Evolutionary conservation across 805 yeast species (phyloP).

Genomic region (Kodamaea laetipori): DNA sequence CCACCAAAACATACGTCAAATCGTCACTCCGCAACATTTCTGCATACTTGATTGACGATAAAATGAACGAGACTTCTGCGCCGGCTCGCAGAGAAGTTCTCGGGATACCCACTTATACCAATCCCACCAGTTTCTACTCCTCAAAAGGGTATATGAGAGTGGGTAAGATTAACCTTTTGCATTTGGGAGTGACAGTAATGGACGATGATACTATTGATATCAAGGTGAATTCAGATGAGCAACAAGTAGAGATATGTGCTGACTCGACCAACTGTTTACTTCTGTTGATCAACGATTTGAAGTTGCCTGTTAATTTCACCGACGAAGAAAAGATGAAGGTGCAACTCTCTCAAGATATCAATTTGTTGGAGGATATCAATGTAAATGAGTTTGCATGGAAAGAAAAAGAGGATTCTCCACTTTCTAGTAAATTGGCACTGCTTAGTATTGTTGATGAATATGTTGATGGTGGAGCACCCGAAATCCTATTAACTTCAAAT

Average conservation of each 20-base stretch:
- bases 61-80: constrained; percentile 14
- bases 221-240: constrained; percentile 50
- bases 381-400: constrained; percentile 7
- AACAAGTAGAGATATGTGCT: constrained; percentile 66
- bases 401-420: constrained; percentile 1
- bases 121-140: constrained; percentile 42
- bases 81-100: constrained; percentile 1
- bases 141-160: constrained; percentile 56
- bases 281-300: constrained; percentile 70
- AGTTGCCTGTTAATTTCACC: constrained; percentile 61
- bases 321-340: constrained; percentile 62
- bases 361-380: constrained; percentile 44
- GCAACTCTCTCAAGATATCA: constrained; percentile 30
- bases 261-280: constrained; percentile 77
- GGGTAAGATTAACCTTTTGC: constrained; percentile 46
- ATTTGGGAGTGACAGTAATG: constrained; percentile 33
- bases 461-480: constrained; percentile 4
- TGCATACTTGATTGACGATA: constrained; percentile 67
- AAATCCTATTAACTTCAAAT: background rate
- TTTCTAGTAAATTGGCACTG: constrained; percentile 1
- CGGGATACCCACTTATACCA: constrained; percentile 15
- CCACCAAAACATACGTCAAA: constrained; percentile 36
- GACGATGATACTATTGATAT: constrained; percentile 40
- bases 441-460: constrained; percentile 3
- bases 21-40: constrained; percentile 52